Evolutionary conservation across 257 asterid genomes (phyloP).

Genomic region (Paulownia fortunei): DNA sequence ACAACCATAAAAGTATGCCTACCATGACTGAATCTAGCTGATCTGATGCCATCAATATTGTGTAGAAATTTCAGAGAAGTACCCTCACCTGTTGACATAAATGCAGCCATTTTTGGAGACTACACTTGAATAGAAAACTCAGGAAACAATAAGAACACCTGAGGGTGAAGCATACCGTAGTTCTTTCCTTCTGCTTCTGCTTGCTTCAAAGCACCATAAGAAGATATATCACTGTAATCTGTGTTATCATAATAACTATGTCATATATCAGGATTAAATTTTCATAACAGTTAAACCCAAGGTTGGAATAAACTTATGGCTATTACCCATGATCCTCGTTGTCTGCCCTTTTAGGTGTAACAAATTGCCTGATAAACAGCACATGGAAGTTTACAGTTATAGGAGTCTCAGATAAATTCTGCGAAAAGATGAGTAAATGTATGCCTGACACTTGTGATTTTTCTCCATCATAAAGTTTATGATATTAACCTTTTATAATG

Average conservation of each 20-base stretch:
- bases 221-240: background rate
- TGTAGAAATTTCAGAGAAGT: background rate
- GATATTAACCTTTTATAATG: background rate
- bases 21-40: background rate
- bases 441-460: background rate
- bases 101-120: conserved; percentile 4
- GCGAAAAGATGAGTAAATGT: too few relatives aligned
- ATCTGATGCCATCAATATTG: background rate
- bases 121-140: background rate
- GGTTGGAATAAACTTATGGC: background rate
- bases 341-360: too few relatives aligned
- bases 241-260: background rate
- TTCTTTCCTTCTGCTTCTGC: background rate
- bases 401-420: too few relatives aligned
- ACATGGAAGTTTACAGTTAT: too few relatives aligned
- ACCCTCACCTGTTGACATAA: background rate
- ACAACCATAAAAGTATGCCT: background rate
- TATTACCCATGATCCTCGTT: background rate
- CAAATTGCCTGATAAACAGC: too few relatives aligned
- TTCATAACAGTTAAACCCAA: background rate
- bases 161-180: background rate
- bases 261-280: background rate
- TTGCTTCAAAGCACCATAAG: background rate
- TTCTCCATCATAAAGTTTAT: background rate
- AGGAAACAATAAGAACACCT: background rate